Base-by-base conservation (phyloP, 164 flowering plant genomes). In the Sedum album region DNA sequence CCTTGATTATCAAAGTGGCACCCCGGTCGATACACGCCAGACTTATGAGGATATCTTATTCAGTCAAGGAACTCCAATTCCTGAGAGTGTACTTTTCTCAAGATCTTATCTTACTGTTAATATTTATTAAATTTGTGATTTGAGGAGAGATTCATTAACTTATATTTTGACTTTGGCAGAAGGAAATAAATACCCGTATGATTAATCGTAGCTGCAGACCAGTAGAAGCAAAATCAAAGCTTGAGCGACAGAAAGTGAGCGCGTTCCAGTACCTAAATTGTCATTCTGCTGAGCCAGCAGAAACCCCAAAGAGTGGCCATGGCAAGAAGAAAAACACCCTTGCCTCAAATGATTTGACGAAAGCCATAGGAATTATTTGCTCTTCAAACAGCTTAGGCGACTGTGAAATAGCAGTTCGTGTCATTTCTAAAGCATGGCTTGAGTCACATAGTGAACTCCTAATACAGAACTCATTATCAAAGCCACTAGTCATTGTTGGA, bases 331-430 rank as follows among this genome's bases (percentile, higher is more conserved):
- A 30, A 10, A 15, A 4, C 44, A 66, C 44, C 67, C 35, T 31
- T 71, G 72, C 60, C 55, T 42, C 76, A 20, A 71, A 53, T 69
- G 78, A 82, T 60, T 70, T 87, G 17, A 53, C 49, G 10, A 71
- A 60, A 60, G 86, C 90, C 15, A 73, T 82, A 49, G 14, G 68
- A 33, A 76, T 78, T 4, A 68, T 89, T 53, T 85, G 82, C 76
- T 79, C 76, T 39, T 84, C 91, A n/a, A 80, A 80, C n/a, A 81
- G 65, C 77, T 69, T 88, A 18, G 70, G 15, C 9, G 82, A 86
- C 23, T 86, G 90, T 62, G 91, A 89, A 77, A 62, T 53, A 36
- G 86, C 90, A 20, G 62, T 87, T 42, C 87, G 83, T 11, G 72
- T 72, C n/a, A 69, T 84, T 25, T 57, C 82, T 20, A 81, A 78